These are phyloP conservation scores for Neophaeococcomyces aloes DNA, from an alignment of 2,329 filamentous ascomycete species.

Conservation along the genomic window DNA sequence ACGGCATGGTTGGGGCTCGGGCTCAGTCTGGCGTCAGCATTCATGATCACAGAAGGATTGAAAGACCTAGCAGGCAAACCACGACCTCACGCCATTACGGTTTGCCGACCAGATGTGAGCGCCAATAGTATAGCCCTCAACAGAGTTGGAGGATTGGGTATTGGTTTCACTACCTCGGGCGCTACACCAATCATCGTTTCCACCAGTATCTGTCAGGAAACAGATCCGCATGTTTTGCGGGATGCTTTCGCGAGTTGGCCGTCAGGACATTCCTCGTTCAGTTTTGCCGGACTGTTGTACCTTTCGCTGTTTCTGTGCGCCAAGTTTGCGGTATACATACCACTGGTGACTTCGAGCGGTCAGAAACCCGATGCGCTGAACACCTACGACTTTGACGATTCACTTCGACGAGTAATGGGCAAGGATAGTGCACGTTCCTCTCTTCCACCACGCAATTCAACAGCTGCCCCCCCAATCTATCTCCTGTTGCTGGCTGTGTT, in stretches of 20 bases:
- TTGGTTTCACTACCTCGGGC: slow-evolving; percentile 30
- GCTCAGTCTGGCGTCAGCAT: slow-evolving; percentile 59
- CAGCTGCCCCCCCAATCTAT: slow-evolving; percentile 73
- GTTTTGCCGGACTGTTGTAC: slow-evolving; percentile 73
- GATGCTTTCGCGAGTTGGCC: slow-evolving; percentile 83
- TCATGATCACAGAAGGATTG: slow-evolving; percentile 73
- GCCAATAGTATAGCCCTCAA: slow-evolving; percentile 44
- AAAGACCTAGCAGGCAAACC: slow-evolving; percentile 64
- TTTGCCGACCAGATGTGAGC: slow-evolving; percentile 64
- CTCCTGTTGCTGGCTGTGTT: slow-evolving; percentile 56
- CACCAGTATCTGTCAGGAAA: slow-evolving; percentile 63
- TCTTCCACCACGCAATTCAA: slow-evolving; percentile 53
- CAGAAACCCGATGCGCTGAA: not conserved
- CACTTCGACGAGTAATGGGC: slow-evolving; percentile 11
- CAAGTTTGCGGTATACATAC: slow-evolving; percentile 38
- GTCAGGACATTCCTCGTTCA: slow-evolving; percentile 63
- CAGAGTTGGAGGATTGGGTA: slow-evolving; percentile 51
- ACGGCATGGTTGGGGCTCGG: slow-evolving; percentile 73
- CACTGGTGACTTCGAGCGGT: slow-evolving; percentile 19
- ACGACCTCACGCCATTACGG: slow-evolving; percentile 52
- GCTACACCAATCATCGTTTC: slow-evolving; percentile 59
- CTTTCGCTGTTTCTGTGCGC: slow-evolving; percentile 74
- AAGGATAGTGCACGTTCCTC: slow-evolving; percentile 4
- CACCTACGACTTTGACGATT: slow-evolving; percentile 5
- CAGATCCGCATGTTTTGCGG: slow-evolving; percentile 50